Conservation (phyloP, 2,329 filamentous ascomycete species). For the Graphilbum fragrans region DNA sequence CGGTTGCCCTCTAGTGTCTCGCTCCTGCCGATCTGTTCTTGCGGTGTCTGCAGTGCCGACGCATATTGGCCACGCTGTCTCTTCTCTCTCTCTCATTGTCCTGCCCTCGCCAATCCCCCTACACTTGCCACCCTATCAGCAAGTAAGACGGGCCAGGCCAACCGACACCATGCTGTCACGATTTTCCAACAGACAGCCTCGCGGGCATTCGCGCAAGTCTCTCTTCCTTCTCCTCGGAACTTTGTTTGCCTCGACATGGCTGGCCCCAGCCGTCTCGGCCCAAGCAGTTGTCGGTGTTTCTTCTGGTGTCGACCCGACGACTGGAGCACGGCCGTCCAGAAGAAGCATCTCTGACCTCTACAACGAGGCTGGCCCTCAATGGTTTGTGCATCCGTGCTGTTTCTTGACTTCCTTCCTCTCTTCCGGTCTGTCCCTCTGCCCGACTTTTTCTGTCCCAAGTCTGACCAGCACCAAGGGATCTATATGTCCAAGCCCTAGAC, state of each 20-base stretch:
- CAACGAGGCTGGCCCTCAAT: constrained; percentile 26
- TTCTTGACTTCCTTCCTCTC: background rate
- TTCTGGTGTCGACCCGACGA: constrained; percentile 21
- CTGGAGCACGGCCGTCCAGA: constrained; percentile 29
- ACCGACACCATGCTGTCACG: background rate
- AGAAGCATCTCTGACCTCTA: constrained; percentile 35
- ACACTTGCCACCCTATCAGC: too few relatives aligned
- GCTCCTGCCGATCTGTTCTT: too few relatives aligned
- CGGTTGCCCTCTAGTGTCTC: too few relatives aligned
- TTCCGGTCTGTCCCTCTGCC: too few relatives aligned
- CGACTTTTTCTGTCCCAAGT: too few relatives aligned
- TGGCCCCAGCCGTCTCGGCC: background rate
- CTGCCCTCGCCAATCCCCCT: too few relatives aligned
- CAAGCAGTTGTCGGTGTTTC: constrained; percentile 23
- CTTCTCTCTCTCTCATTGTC: too few relatives aligned
- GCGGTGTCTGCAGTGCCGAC: too few relatives aligned
- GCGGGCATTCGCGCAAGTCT: background rate
- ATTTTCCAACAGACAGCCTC: background rate
- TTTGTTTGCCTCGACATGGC: background rate
- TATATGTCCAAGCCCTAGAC: constrained; percentile 34
- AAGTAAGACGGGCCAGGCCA: too few relatives aligned
- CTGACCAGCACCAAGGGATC: constrained; percentile 30
- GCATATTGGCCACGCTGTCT: too few relatives aligned
- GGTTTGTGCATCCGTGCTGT: constrained; percentile 19
- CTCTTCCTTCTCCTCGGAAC: background rate